Conservation (phyloP, 495 filamentous ascomycete species). For the Lasiosphaeria hispida region DNA sequence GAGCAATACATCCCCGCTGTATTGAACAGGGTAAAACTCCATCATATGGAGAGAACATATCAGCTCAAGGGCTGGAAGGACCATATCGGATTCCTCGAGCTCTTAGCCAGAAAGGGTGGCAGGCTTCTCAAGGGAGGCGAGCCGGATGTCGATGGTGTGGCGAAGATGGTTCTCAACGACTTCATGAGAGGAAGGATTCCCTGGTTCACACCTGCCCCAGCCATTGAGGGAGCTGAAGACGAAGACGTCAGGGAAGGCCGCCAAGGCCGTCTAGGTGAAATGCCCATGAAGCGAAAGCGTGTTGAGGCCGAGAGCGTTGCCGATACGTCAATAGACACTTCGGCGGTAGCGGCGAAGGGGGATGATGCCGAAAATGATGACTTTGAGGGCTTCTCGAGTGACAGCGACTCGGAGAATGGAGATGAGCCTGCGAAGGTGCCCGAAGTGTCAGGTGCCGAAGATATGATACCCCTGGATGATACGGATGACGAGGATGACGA, state of each 20-base stretch:
- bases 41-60: constrained; percentile 91
- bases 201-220: constrained; percentile 86
- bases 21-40: constrained; percentile 71
- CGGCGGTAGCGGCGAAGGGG: constrained; percentile 19
- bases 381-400: constrained; percentile 55
- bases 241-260: constrained; percentile 56
- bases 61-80: constrained; percentile 73
- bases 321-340: constrained; percentile 32
- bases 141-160: constrained; percentile 87
- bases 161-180: constrained; percentile 92
- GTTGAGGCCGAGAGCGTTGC: constrained; percentile 45
- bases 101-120: constrained; percentile 83
- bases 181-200: constrained; percentile 93
- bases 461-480: constrained; percentile 53
- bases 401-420: constrained; percentile 41
- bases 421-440: constrained; percentile 37
- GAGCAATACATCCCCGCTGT: constrained; percentile 92
- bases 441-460: constrained; percentile 39
- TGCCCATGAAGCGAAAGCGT: constrained; percentile 57
- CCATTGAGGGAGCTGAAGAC: constrained; percentile 52
- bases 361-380: constrained; percentile 29
- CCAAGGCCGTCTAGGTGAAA: constrained; percentile 56
- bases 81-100: constrained; percentile 78
- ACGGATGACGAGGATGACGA: constrained; percentile 49
- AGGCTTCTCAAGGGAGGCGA: constrained; percentile 85